Base-by-base conservation (phyloP, 2,329 filamentous ascomycete genomes). In the Trichoderma asperellum region DNA sequence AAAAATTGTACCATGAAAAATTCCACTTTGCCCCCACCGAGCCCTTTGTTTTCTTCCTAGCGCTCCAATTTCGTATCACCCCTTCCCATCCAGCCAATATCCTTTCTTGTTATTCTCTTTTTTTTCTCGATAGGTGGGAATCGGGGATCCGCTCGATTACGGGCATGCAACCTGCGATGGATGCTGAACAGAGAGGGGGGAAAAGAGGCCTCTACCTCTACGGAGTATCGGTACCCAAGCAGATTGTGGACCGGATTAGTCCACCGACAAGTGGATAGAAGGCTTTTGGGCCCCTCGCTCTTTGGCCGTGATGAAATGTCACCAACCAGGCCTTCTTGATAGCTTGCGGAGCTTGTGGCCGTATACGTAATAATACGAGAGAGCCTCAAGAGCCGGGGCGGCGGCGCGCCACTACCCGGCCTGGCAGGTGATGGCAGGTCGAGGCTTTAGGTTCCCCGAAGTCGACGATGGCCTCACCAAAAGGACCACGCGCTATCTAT, bases 251-350 rank as follows among this genome's bases (percentile, higher is more conserved):
- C 63, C 55, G 40, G n/a, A 66, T 66, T 58, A n/a, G 63, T 59
- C 55, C 35, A 66, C 63, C 55, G 63, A 66, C 53, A 21, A 37
- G 63, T 66, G 63, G 63, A 58, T 58, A 59, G 11, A 6, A 11
- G 14, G 14, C n/a, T 49, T 14, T 49, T 49, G 18, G 18, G 43
- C 43, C 47, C 5, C 21, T 49, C n/a, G 18, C 47, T 49, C 47
- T 12, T 11, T 49, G 47, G 47, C 21, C 47, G 47, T 49, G 47
- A 24, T 49, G 47, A 49, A 49, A 49, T 49, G 47, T 49, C 47
- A 49, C 47, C 24, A 49, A 24, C n/a, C 47, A 49, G 47, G n/a
- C 47, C 47, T 10, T 49, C 47, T 49, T 49, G 47, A 49, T 49
- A 49, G 47, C 47, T 21, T 49, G 47, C 43, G 43, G 43, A 49